Evolutionary conservation across 2,329 filamentous ascomycete species (phyloP), one percentile per base, ranked within the genome.

Genomic region (Cordyceps fumosorosea): DNA sequence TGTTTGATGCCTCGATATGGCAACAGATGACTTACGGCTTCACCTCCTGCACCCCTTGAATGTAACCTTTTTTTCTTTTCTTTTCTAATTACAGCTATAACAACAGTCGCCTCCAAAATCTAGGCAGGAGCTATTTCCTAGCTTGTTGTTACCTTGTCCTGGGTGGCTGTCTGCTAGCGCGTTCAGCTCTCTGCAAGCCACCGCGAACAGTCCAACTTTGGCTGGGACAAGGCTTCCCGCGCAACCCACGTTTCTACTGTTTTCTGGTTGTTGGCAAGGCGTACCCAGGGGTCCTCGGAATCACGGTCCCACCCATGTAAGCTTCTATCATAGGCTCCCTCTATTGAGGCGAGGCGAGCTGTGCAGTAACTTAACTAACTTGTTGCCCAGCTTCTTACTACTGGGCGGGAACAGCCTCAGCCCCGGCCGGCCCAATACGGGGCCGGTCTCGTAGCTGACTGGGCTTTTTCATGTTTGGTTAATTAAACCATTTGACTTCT

Each of bases 101-200:
- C 12, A 14, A 12, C 12, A 37, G 29, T 32, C 5, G 4, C 29
- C 29, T 8, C 8, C 34, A 14, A 11, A 37, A 37, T 14, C 7
- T 3, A 37, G 10, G 34, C 34, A 8, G 34, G 5, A 37, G 10
- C 34, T 10, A 37, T 37, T 37, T 14, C 10, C 4, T 12, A 37
- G 8, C 29, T 29, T 6, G 8, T 10, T 37, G 11, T 37, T 37
- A 37, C 34, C 34, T 14, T 14, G 29, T 12, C 34, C 34, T 37
- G 34, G 34, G 40, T 44, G 53, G 60, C 52, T 54, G 14, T 48
- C 42, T 22, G 40, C 60, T 62, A 62, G 60, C 54, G 60, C 54
- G 45, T 62, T 62, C 60, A 62, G 60, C 60, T 62, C 53, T 29
- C 60, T 51, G 53, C 60, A 62, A 57, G 54, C 60, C 60, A 62